These are phyloP conservation scores for Suhomyces pyralidae DNA, from an alignment of 805 yeast species.

Conservation along the genomic window DNA sequence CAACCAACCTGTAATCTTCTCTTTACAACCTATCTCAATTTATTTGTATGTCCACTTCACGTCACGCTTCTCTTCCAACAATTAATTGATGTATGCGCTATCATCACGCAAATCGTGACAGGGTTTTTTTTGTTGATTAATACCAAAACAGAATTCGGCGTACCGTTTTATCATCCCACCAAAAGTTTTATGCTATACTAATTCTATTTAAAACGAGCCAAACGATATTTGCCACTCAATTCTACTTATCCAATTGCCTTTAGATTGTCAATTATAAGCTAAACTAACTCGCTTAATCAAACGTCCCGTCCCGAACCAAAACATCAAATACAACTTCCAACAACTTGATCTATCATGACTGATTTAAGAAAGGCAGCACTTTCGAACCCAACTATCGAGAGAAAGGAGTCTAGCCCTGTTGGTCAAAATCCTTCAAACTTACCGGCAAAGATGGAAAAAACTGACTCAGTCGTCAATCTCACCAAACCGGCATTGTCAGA, in stretches of 20 bases:
- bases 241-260: not conserved
- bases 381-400: slow-evolving; percentile 17
- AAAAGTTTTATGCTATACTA: not conserved
- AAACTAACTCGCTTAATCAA: not conserved
- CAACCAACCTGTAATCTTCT: not conserved
- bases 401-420: slow-evolving; percentile 7
- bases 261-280: not conserved
- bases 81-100: not conserved
- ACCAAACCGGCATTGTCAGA: slow-evolving; percentile 52
- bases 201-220: not conserved
- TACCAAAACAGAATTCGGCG: not conserved
- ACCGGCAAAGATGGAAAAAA: slow-evolving; percentile 27
- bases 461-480: slow-evolving; percentile 44
- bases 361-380: slow-evolving; percentile 18
- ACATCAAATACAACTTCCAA: not conserved
- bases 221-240: not conserved
- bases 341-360: not conserved
- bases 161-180: not conserved
- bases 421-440: slow-evolving; percentile 17
- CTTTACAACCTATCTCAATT: not conserved
- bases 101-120: not conserved
- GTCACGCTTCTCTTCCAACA: not conserved
- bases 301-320: not conserved
- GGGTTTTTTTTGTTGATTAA: not conserved
- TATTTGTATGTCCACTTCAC: not conserved